Base-by-base conservation (phyloP, 768 basidiomycete species). In the Mycena venus region DNA sequence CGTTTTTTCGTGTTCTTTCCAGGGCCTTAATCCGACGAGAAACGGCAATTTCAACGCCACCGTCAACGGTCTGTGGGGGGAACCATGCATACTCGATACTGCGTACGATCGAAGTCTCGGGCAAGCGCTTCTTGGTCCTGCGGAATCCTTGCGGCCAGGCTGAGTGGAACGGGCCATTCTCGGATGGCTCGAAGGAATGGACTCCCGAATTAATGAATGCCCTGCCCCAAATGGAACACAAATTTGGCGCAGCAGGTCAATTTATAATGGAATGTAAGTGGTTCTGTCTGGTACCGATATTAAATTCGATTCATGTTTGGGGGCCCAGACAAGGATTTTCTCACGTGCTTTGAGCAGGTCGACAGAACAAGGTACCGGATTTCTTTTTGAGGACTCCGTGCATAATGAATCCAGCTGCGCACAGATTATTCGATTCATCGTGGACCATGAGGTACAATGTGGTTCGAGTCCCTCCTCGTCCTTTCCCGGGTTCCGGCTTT, bases 21-120 rank as follows among this genome's bases (percentile, higher is more conserved):
- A 66, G 32, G 73, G 49, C 23, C 74, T 66, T 42, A 68, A 47
- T 47, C 74, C 72, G 25, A 68, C 75, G 17, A 36, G 75, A 10
- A 74, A 75, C 62, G 73, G 76, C 25, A 59, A 71, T 23, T 72
- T 70, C 58, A 72, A 71, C 31, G 60, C 70, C n/a, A 74, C 70
- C 9, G 29, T 78, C 21, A 69, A 61, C 38, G 74, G 73, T 3
- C 67, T 71, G 8, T 70, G 61, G 61, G 70, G n/a, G 64, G 23
- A 75, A 74, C n/a, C 83, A 84, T 60, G 79, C 83, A 9, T 84
- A 84, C 59, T 74, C 80, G 31, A 78, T 84, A 21, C 68, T 84
- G n/a, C 51, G 74, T 4, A 80, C 83, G n/a, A 68, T 80, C 27
- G 83, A 84, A 55, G 73, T 78, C 71, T 63, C 60, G 23, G 81